These are phyloP conservation scores for Vigna hirtella DNA, from an alignment of 306 rosid genomes.

Conservation along the genomic window DNA sequence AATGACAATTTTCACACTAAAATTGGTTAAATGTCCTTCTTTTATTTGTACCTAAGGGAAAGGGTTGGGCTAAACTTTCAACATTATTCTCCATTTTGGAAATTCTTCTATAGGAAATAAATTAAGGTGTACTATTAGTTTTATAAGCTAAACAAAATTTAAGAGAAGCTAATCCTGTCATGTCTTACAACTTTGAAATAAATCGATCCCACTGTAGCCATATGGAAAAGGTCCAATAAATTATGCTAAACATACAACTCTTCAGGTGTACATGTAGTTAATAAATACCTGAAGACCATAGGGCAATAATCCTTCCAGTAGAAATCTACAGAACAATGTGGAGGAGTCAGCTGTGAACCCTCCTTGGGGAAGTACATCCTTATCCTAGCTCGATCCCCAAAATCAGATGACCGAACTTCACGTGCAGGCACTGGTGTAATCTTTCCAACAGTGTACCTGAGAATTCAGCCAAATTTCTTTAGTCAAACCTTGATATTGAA, in stretches of 20 bases:
- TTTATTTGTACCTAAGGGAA: slow-evolving; percentile 14
- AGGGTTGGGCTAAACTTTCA: slow-evolving; percentile 13
- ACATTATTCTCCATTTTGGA: slow-evolving; percentile 2
- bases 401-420: slow-evolving; percentile 95
- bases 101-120: not conserved
- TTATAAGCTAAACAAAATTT: not conserved
- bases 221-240: slow-evolving; percentile 46
- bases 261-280: slow-evolving; percentile 27
- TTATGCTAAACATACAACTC: slow-evolving; percentile 9
- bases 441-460: slow-evolving; percentile 98
- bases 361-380: slow-evolving; percentile 84
- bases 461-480: slow-evolving; percentile 51
- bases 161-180: slow-evolving; percentile 4
- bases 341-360: slow-evolving; percentile 94
- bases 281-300: slow-evolving; percentile 93
- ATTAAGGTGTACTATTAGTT: not conserved
- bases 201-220: not conserved
- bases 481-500: slow-evolving; percentile 17
- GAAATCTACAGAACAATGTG: slow-evolving; percentile 84
- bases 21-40: slow-evolving; percentile 11
- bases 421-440: slow-evolving; percentile 94
- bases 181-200: slow-evolving; percentile 17
- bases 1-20: slow-evolving; percentile 18
- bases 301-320: slow-evolving; percentile 99
- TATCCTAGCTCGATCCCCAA: slow-evolving; percentile 93